phyloP scores from a whole-genome alignment of 1,284 basidiomycete species.

The Ceratobasidium sp. region DNA sequence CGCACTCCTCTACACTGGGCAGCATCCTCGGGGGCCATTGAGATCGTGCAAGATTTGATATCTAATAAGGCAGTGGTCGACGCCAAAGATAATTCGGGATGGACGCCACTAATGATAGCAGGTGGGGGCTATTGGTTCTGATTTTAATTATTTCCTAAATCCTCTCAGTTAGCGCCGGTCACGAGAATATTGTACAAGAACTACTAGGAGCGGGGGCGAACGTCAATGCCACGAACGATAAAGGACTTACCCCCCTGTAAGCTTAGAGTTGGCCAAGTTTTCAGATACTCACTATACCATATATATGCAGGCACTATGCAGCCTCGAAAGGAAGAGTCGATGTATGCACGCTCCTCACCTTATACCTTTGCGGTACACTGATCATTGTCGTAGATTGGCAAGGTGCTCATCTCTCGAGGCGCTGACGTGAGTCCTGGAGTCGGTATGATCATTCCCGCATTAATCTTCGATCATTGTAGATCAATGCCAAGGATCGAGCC shows the following conservation, averaged over 20 bases:
- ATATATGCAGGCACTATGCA: slow-evolving; percentile 96
- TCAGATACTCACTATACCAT: no score
- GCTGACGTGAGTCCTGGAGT: slow-evolving; percentile 72
- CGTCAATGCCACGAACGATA: slow-evolving; percentile 80
- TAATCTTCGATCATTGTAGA: slow-evolving; percentile 56
- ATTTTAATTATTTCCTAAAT: slow-evolving; percentile 28
- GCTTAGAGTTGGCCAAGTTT: slow-evolving; percentile 47
- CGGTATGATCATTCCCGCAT: slow-evolving; percentile 18
- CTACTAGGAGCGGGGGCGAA: slow-evolving; percentile 85
- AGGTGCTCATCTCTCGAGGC: slow-evolving; percentile 79
- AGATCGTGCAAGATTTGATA: slow-evolving; percentile 75
- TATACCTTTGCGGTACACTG: slow-evolving; percentile 38
- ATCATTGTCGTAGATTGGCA: slow-evolving; percentile 80
- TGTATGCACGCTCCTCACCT: slow-evolving; percentile 54
- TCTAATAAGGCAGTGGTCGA: slow-evolving; percentile 75
- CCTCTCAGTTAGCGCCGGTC: slow-evolving; percentile 75
- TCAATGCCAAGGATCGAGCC: slow-evolving; percentile 89
- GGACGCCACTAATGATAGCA: slow-evolving; percentile 89
- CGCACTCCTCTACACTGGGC: slow-evolving; percentile 91
- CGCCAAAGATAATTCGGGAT: slow-evolving; percentile 74
- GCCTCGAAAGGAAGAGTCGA: slow-evolving; percentile 90
- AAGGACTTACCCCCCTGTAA: slow-evolving; percentile 86
- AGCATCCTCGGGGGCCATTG: slow-evolving; percentile 71
- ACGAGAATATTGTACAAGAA: slow-evolving; percentile 77
- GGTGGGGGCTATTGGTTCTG: slow-evolving; percentile 56